Conservation (phyloP, 257 asterid species). For the Ehretia macrophylla region DNA sequence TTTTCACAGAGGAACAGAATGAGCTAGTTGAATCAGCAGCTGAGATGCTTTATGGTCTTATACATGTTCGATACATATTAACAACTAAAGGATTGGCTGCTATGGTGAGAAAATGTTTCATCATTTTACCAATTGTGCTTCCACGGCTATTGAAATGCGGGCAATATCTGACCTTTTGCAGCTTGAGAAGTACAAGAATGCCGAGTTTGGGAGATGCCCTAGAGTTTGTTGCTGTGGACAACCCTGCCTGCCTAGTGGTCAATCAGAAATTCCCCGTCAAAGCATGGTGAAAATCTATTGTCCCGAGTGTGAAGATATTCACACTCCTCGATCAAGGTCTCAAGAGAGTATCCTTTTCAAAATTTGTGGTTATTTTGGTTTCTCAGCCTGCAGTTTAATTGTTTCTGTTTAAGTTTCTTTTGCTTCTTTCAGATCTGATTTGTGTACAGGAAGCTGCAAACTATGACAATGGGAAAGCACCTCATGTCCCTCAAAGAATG, state of each 20-base stretch:
- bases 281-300: conserved; percentile 52
- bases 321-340: conserved; percentile 53
- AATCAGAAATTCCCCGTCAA: conserved; percentile 54
- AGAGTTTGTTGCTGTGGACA: conserved; percentile 60
- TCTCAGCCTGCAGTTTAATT: background rate
- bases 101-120: conserved; percentile 37
- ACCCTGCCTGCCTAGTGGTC: conserved; percentile 64
- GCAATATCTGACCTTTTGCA: conserved; percentile 21
- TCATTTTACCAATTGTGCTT: conserved; percentile 9
- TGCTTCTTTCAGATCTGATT: too few relatives aligned
- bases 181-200: conserved; percentile 64
- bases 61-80: conserved; percentile 57
- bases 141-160: conserved; percentile 19
- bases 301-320: conserved; percentile 56
- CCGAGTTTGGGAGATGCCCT: too few relatives aligned
- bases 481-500: too few relatives aligned
- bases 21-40: conserved; percentile 62
- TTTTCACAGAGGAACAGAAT: conserved; percentile 57
- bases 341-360: conserved; percentile 58
- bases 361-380: background rate
- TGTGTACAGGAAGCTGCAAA: too few relatives aligned
- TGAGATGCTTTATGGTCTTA: too few relatives aligned
- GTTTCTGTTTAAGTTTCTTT: too few relatives aligned
- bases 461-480: too few relatives aligned
- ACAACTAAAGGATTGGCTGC: conserved; percentile 62